phyloP scores from a whole-genome alignment of 1,284 basidiomycete species.

The Fistulinella cinereoalba region DNA sequence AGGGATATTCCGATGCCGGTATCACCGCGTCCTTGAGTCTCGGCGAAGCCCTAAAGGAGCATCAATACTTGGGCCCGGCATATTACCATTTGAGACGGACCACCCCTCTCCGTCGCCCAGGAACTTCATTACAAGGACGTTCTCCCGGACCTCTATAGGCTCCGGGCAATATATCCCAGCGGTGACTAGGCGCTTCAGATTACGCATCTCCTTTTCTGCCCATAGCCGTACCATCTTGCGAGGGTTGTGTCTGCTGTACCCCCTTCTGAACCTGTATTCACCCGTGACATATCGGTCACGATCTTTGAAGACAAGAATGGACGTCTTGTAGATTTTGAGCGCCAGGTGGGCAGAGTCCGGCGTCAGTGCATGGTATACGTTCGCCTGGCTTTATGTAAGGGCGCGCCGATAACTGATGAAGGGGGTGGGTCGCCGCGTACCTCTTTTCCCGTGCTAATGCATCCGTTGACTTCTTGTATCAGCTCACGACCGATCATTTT shows the following conservation, averaged over 20 bases:
- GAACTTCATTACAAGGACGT: constrained; percentile 96
- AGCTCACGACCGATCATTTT: constrained; percentile 91
- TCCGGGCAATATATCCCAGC: constrained; percentile 87
- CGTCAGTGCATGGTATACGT: constrained; percentile 86
- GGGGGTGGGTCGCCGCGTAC: constrained; percentile 40
- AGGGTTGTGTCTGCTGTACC: constrained; percentile 91
- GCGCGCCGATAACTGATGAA: constrained; percentile 3
- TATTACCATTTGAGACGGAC: constrained; percentile 41
- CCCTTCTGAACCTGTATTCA: constrained; percentile 91
- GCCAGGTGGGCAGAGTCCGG: constrained; percentile 69
- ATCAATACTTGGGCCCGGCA: constrained; percentile 5
- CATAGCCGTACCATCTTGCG: constrained; percentile 98
- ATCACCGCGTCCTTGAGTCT: constrained; percentile 86
- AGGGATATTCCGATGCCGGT: constrained; percentile 49
- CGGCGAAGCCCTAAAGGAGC: constrained; percentile 73
- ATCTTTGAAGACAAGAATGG: constrained; percentile 96
- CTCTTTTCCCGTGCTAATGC: constrained; percentile 95
- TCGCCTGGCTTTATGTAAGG: constrained; percentile 60
- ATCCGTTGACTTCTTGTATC: constrained; percentile 87
- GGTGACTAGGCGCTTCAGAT: constrained; percentile 79
- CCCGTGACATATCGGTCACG: constrained; percentile 91
- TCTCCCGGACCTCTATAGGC: constrained; percentile 92
- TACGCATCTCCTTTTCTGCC: constrained; percentile 99
- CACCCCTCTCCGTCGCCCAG: constrained; percentile 81
- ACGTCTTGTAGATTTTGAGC: constrained; percentile 98